Base-by-base conservation (phyloP, 1,139 yeast species). In the Scheffersomyces cryptocercus region DNA sequence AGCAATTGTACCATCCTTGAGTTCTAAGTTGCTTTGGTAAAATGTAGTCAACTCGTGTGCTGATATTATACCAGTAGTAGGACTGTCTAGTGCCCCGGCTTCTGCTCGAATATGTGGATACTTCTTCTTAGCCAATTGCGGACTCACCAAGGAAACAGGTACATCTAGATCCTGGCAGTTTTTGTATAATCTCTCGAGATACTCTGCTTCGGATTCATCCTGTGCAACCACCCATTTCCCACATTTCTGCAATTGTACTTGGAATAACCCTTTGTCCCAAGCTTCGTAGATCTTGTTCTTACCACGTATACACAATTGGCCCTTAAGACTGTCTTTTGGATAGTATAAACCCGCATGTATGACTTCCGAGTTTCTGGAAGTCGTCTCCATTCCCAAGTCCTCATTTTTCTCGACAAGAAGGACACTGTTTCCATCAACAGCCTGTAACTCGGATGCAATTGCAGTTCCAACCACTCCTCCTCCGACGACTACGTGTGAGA, bases 141-240 rank as follows among this genome's bases (percentile, higher is more conserved):
- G 52, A 0, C 83, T 58, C 0, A 88, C 61, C 59, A 85, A 76
- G 26, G 77, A 75, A 0, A 86, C 79, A 0, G 88, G 85, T 0
- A 90, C 81, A 3, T 71, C 79, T 26, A 83, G 60, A n/a, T 75
- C 68, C 36, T 64, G 58, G 3, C 85, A 79, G 42, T 76, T 75
- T n/a, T 62, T 59, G 50, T 77, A 75, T 49, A 90, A 56, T 24
- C 67, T 61, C 35, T 79, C 75, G 35, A 89, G 67, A 52, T 80
- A 82, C 35, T 81, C 82, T 35, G 70, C 75, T 54, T 90, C 91
- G 1, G 51, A 53, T 12, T 82, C 88, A 43, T 74, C 72, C 60
- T 89, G 96, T 0, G 97, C 96, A 11, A 90, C 90, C 5, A 90
- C 68, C 90, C 96, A 86, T 59, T 90, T 90, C 5, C 97, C 97